These are phyloP conservation scores for Ehretia macrophylla DNA, from an alignment of 257 asterid species.

Conservation along the genomic window DNA sequence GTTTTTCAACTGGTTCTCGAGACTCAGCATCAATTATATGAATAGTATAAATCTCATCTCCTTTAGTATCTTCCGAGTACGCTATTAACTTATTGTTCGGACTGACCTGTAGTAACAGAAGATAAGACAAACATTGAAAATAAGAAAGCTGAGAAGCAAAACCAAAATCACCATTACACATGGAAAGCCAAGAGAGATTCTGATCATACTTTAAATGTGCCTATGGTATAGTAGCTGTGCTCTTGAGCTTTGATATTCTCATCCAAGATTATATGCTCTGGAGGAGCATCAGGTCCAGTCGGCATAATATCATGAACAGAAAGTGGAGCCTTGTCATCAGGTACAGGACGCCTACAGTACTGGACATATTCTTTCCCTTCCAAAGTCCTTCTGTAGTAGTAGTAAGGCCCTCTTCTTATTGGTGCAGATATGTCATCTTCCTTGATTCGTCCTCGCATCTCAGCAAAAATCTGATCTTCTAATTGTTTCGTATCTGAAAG, in stretches of 20 bases:
- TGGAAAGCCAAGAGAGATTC: constrained; percentile 3
- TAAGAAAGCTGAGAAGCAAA: constrained; percentile 5
- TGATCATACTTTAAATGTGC: constrained; percentile 63
- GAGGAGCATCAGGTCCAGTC: constrained; percentile 78
- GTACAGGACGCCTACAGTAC: constrained; percentile 66
- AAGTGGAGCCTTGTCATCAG: constrained; percentile 33
- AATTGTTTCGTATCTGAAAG: constrained; percentile 64
- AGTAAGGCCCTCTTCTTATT: constrained; percentile 56
- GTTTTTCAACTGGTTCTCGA: constrained; percentile 55
- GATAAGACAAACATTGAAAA: constrained; percentile 1
- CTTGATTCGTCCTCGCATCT: constrained; percentile 78
- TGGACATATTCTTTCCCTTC: constrained; percentile 87
- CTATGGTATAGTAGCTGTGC: constrained; percentile 57
- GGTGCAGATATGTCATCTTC: constrained; percentile 94
- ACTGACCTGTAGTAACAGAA: constrained; percentile 51
- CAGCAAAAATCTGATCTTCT: constrained; percentile 67
- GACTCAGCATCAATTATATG: constrained; percentile 81
- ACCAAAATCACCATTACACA: neutral
- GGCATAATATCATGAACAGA: constrained; percentile 84
- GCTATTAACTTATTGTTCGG: constrained; percentile 78
- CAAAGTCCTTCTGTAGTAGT: constrained; percentile 74
- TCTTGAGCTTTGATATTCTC: constrained; percentile 79
- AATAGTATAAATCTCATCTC: constrained; percentile 83
- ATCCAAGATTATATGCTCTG: constrained; percentile 79
- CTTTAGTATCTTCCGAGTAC: constrained; percentile 90